Percentiles rank a stretch among this genome's conserved stretches.
Evolutionary conservation across 140 eudicot genomes (phyloP).

Genomic region (Oenanthe javanica): DNA sequence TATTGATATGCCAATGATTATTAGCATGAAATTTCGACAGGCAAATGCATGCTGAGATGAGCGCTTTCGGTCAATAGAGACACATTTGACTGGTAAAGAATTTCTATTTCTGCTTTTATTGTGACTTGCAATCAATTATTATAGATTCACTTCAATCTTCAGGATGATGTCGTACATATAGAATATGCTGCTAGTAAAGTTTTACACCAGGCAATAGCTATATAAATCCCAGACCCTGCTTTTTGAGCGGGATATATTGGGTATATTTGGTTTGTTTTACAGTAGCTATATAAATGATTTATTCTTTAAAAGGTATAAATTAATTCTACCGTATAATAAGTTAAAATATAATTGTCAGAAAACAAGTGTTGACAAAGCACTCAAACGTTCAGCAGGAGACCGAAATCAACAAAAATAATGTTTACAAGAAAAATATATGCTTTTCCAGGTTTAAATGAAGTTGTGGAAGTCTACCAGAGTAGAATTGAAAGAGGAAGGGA

Average conservation of each 20-base stretch:
- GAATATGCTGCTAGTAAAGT: neutral
- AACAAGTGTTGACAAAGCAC: neutral
- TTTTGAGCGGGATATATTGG: too few species aligned
- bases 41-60: neutral
- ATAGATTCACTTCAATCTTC: neutral
- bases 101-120: neutral
- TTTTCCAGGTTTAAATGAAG: neutral
- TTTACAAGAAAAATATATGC: neutral
- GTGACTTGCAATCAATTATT: neutral
- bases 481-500: neutral
- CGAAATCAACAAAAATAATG: neutral
- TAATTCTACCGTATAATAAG: neutral
- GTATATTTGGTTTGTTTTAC: too few species aligned
- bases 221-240: too few species aligned
- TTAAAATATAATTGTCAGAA: neutral
- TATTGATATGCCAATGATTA: neutral
- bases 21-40: neutral
- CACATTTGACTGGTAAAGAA: neutral
- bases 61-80: neutral
- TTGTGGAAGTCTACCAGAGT: neutral
- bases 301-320: neutral
- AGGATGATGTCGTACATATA: neutral
- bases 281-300: neutral
- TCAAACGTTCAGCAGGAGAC: neutral
- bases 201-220: neutral